Base-by-base conservation (phyloP, 495 filamentous ascomycete species). In the Terfezia boudieri region DNA sequence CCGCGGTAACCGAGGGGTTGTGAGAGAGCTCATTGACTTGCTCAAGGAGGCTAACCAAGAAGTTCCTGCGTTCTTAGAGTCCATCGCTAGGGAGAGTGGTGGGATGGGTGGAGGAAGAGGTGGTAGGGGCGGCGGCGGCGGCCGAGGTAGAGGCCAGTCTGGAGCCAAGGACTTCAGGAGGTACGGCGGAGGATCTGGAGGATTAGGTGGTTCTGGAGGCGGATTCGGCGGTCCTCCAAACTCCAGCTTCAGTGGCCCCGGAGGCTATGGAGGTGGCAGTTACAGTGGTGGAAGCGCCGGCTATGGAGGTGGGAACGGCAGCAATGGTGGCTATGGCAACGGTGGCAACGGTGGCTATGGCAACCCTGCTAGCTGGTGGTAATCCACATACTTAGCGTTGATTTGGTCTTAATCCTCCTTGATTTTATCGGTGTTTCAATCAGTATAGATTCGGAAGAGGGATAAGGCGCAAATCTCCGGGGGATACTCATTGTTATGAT, bases 1-100 rank as follows among this genome's bases (percentile, higher is more conserved):
- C 78, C 90, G 90, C 65, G 87, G 87, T 61, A 98, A 98, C 77
- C 84, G 90, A 59, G 90, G 88, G 69, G 84, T 98, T 59, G 90
- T 94, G 51, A 81, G 86, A 52, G 92, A 96, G 66, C 76, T 98
- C 53, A 77, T 98, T 60, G 92, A 98, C 37, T 79, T 98, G 35
- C 75, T 98, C 54, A 95, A 96, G 74, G 90, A 98, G 66, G 89
- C 89, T 57, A 89, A 96, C 72, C 90, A 98, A 68, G 90, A 95
- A 62, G 80, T 96, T 56, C 90, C 90, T 32, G 67, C 72, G 35
- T 98, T 96, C 78, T 71, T 98, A 32, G 90, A 96, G 75, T 88
- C 81, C 64, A 92, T 95, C 71, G 87, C 90, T 64, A 86, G 90
- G 57, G 90, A 95, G 72, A 82, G 84, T 51, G 80, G 83, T 59